Conservation (phyloP, 2,329 filamentous ascomycete species). For the Pseudopyrenochaeta lycopersici region DNA sequence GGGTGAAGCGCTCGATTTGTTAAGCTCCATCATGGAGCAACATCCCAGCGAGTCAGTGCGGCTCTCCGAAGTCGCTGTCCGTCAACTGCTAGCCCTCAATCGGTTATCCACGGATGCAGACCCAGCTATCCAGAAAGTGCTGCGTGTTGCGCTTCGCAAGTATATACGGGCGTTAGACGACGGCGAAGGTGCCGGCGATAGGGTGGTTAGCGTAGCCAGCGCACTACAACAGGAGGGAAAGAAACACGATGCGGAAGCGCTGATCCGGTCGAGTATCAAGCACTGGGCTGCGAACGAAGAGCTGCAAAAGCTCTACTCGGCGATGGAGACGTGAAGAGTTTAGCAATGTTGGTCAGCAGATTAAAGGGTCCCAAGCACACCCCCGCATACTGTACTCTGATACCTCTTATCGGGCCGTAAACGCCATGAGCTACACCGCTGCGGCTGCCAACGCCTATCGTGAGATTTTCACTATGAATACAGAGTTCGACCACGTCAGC, state of each 20-base stretch:
- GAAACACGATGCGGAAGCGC: conserved; percentile 33
- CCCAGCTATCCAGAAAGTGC: conserved; percentile 62
- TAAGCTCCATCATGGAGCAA: conserved; percentile 63
- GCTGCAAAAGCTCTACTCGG: conserved; percentile 33
- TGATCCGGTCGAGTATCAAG: conserved; percentile 39
- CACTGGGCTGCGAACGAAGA: conserved; percentile 39
- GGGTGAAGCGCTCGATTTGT: conserved; percentile 67
- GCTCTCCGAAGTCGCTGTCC: conserved; percentile 58
- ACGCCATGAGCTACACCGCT: conserved; percentile 30
- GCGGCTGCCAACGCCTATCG: conserved; percentile 22
- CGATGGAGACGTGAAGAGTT: conserved; percentile 29
- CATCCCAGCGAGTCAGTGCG: conserved; percentile 43
- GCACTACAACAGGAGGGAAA: conserved; percentile 37
- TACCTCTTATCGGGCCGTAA: conserved; percentile 20
- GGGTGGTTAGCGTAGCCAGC: conserved; percentile 30
- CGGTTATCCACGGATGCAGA: conserved; percentile 58
- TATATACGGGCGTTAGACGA: conserved; percentile 40
- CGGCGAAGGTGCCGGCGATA: conserved; percentile 33
- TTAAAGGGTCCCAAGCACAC: conserved; percentile 25
- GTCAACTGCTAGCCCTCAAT: conserved; percentile 59
- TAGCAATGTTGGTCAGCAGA: conserved; percentile 15
- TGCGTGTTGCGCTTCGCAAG: conserved; percentile 53
- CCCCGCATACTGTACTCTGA: conserved; percentile 23
- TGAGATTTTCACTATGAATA: conserved; percentile 17
- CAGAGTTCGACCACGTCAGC: conserved; percentile 29